Percentiles rank a stretch among this genome's conserved stretches.
phyloP scores from a whole-genome alignment of 352 stramenopile genomes.

The Halophytophthora batemanensis region DNA sequence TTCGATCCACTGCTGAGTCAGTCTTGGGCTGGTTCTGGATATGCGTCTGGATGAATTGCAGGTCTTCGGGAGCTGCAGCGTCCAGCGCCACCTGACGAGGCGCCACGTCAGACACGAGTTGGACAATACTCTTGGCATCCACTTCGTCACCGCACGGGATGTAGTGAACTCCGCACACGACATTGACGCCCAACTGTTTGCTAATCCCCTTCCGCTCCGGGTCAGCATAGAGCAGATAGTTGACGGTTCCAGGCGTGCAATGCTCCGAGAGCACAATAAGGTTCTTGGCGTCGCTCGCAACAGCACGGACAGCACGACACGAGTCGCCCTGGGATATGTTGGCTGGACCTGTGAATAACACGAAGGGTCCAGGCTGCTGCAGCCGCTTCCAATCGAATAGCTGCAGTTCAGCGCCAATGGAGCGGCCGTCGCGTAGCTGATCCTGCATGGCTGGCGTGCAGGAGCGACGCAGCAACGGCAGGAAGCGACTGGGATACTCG shows the following conservation, averaged over 20 bases:
- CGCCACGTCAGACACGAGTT: constrained; percentile 53
- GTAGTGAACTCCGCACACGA: constrained; percentile 81
- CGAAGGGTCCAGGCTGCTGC: constrained; percentile 60
- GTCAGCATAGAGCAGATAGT: constrained; percentile 81
- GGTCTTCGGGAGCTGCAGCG: constrained; percentile 47
- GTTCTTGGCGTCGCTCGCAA: constrained; percentile 73
- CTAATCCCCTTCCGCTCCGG: constrained; percentile 63
- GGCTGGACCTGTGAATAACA: constrained; percentile 77
- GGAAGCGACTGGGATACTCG: constrained; percentile 51
- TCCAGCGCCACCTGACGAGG: constrained; percentile 73
- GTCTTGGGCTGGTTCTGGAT: constrained; percentile 49
- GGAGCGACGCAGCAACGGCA: constrained; percentile 57
- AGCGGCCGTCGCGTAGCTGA: constrained; percentile 25
- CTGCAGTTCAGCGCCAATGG: constrained; percentile 24
- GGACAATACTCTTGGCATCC: constrained; percentile 81
- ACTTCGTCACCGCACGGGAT: constrained; percentile 84
- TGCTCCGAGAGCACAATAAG: constrained; percentile 83
- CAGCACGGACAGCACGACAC: constrained; percentile 52
- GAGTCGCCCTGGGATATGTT: constrained; percentile 77
- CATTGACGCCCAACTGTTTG: constrained; percentile 64
- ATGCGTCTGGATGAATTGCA: constrained; percentile 66
- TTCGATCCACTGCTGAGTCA: constrained; percentile 21
- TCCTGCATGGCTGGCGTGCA: constrained; percentile 48
- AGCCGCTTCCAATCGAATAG: constrained; percentile 73
- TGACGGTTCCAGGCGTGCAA: constrained; percentile 75